These are phyloP conservation scores for Metahyphopichia silvanorum DNA, from an alignment of 805 yeast genomes.

Conservation along the genomic window DNA sequence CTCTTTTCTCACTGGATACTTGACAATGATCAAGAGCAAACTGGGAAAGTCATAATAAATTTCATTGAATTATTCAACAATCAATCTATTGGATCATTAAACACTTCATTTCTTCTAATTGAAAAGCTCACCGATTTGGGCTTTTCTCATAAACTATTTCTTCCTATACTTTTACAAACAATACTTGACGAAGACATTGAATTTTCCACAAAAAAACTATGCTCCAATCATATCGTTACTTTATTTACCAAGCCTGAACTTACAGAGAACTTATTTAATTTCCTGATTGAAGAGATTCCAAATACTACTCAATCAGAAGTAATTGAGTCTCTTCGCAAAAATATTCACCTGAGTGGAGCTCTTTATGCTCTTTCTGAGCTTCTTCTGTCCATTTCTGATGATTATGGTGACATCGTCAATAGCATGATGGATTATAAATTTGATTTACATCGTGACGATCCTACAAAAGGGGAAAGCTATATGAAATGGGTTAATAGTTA, in stretches of 20 bases:
- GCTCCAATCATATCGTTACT: slow-evolving; percentile 33
- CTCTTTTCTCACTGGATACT: slow-evolving; percentile 20
- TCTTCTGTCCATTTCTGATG: neutral
- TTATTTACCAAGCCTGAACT: neutral
- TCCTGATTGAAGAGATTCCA: neutral
- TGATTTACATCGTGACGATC: slow-evolving; percentile 30
- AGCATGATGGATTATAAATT: slow-evolving; percentile 8
- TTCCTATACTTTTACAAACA: slow-evolving; percentile 26
- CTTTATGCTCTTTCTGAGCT: slow-evolving; percentile 6
- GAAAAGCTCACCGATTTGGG: slow-evolving; percentile 20
- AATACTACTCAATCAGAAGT: neutral
- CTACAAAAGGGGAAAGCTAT: slow-evolving; percentile 36
- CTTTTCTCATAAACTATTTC: slow-evolving; percentile 20
- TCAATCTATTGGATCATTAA: slow-evolving; percentile 22
- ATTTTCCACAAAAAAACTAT: slow-evolving; percentile 39
- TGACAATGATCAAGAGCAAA: slow-evolving; percentile 5
- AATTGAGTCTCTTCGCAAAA: neutral
- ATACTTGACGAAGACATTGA: slow-evolving; percentile 30
- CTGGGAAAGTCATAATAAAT: slow-evolving; percentile 39
- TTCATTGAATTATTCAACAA: slow-evolving; percentile 60
- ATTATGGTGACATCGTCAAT: neutral
- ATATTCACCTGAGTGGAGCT: slow-evolving; percentile 1
- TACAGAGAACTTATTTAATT: neutral
- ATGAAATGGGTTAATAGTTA: slow-evolving; percentile 15
- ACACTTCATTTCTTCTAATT: slow-evolving; percentile 12